phyloP scores from a whole-genome alignment of 768 basidiomycete species.

The Tulasnella sp. region DNA sequence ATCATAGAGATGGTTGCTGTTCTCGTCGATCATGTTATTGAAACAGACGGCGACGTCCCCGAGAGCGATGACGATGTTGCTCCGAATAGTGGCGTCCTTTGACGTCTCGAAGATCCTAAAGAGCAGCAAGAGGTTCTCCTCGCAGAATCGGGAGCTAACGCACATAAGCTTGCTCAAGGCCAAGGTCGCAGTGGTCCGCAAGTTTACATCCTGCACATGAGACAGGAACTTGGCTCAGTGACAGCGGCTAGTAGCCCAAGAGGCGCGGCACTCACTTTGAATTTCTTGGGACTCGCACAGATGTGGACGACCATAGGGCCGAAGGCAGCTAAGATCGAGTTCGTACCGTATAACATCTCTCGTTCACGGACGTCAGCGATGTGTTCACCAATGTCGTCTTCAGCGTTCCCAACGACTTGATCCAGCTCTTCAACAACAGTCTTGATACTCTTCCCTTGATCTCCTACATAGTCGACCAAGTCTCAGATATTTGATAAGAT shows the following conservation, averaged over 20 bases:
- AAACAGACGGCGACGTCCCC: slow-evolving; percentile 98
- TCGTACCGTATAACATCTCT: slow-evolving; percentile 73
- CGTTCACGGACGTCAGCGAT: slow-evolving; percentile 74
- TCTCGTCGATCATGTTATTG: slow-evolving; percentile 93
- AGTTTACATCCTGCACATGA: slow-evolving; percentile 56
- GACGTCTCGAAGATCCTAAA: slow-evolving; percentile 93
- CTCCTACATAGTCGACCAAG: slow-evolving; percentile 36
- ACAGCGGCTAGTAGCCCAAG: neutral
- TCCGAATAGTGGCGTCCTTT: slow-evolving; percentile 77
- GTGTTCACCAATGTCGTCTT: slow-evolving; percentile 94
- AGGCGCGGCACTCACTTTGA: slow-evolving; percentile 76
- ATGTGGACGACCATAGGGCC: slow-evolving; percentile 87
- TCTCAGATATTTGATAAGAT: neutral
- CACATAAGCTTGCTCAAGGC: slow-evolving; percentile 95
- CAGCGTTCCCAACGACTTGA: slow-evolving; percentile 92
- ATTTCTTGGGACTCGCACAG: slow-evolving; percentile 80
- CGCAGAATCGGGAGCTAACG: slow-evolving; percentile 88
- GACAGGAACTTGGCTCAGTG: neutral
- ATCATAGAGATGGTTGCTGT: slow-evolving; percentile 88
- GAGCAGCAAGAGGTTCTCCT: slow-evolving; percentile 72
- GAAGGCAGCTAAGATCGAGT: slow-evolving; percentile 72
- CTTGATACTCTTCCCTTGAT: slow-evolving; percentile 36
- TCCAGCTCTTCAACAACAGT: slow-evolving; percentile 73
- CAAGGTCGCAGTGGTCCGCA: slow-evolving; percentile 78
- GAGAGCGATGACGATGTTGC: slow-evolving; percentile 94